Percentiles rank a stretch among this genome's conserved stretches.
Conservation (phyloP, 257 asterid genomes). For the Solanum sitiens region DNA sequence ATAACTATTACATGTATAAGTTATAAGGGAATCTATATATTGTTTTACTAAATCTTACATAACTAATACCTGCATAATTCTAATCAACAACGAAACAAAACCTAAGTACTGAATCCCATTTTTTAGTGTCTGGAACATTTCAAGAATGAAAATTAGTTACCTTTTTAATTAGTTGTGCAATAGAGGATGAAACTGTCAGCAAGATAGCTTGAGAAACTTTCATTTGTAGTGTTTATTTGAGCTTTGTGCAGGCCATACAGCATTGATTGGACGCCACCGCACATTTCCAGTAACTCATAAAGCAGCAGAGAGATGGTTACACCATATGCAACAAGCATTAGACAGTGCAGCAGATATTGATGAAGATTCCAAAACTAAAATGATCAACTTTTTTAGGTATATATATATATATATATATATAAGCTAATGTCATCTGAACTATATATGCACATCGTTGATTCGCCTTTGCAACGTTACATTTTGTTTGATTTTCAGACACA, state of each 20-base stretch:
- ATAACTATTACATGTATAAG: background rate
- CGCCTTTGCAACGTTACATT: background rate
- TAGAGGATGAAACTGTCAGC: background rate
- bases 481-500: conserved; percentile 42
- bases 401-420: conserved; percentile 22
- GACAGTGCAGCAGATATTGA: conserved; percentile 57
- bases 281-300: conserved; percentile 77
- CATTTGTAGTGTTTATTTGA: background rate
- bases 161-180: background rate
- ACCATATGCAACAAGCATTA: conserved; percentile 82
- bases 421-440: background rate
- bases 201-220: background rate
- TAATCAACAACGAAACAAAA: background rate
- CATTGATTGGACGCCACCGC: conserved; percentile 93
- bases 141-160: background rate
- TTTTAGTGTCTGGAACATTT: background rate
- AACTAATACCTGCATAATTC: background rate
- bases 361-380: conserved; percentile 64
- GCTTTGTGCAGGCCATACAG: conserved; percentile 72
- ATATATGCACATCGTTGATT: background rate
- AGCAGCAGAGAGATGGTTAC: conserved; percentile 95
- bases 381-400: conserved; percentile 83
- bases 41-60: background rate
- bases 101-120: background rate
- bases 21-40: background rate